Conservation (phyloP, 2,329 filamentous ascomycete species). For the Setomelanomma holmii region DNA sequence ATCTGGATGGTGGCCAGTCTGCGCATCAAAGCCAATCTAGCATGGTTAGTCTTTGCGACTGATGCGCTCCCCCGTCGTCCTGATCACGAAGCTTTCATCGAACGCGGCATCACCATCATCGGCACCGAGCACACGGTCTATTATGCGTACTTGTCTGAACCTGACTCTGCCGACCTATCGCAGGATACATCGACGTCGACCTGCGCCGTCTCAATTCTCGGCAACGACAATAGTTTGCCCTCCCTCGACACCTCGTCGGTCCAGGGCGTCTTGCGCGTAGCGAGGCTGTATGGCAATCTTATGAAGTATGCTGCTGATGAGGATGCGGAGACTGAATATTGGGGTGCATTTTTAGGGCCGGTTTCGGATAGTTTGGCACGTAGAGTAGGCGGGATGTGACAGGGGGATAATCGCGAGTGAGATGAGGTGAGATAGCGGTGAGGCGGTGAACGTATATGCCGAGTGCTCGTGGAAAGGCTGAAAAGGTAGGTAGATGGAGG, state of each 20-base stretch:
- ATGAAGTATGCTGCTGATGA: constrained; percentile 23
- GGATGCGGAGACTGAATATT: constrained; percentile 16
- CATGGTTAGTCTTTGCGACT: constrained; percentile 7
- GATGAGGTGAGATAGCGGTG: background rate
- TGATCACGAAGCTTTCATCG: constrained; percentile 6
- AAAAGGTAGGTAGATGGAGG: no score
- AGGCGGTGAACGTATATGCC: background rate
- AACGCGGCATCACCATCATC: constrained; percentile 20
- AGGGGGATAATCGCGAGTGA: background rate
- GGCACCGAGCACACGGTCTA: constrained; percentile 21
- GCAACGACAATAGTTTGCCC: constrained; percentile 14
- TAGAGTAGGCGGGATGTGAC: background rate
- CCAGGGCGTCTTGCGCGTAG: constrained; percentile 15
- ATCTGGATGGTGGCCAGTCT: constrained; percentile 25
- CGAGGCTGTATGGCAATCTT: constrained; percentile 21
- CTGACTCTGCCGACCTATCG: constrained; percentile 1
- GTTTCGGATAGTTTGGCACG: constrained; percentile 17
- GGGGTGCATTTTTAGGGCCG: constrained; percentile 19
- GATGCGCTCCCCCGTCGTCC: constrained; percentile 2
- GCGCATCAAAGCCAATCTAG: constrained; percentile 19
- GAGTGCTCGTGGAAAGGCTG: background rate
- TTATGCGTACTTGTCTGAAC: constrained; percentile 11
- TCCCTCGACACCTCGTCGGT: constrained; percentile 16
- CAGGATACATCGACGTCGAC: constrained; percentile 2
- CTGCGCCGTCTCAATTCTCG: constrained; percentile 15